Percentiles rank a stretch among this genome's conserved stretches.
Conservation (phyloP, 306 rosid genomes). For the Castanospermum australe region DNA sequence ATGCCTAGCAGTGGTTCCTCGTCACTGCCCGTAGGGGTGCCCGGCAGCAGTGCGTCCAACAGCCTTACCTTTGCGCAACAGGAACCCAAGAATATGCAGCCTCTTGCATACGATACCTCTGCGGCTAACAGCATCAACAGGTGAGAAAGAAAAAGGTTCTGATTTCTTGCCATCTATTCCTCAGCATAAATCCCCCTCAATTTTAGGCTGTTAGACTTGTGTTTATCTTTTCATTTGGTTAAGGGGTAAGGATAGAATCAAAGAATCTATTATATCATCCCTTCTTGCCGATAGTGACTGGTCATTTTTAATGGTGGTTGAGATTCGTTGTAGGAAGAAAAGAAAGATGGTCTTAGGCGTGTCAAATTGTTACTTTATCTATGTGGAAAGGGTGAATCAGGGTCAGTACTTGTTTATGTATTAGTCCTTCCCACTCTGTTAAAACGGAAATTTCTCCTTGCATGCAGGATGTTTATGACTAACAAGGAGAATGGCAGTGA, state of each 20-base stretch:
- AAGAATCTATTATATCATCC: constrained; percentile 13
- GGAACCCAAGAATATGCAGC: constrained; percentile 51
- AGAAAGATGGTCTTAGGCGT: not conserved
- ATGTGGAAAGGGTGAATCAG: not conserved
- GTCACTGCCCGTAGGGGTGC: constrained; percentile 39
- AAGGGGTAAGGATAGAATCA: not conserved
- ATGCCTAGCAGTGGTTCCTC: constrained; percentile 35
- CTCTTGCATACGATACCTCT: constrained; percentile 50
- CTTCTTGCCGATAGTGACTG: not conserved
- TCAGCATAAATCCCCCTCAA: not conserved
- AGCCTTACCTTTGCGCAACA: constrained; percentile 49
- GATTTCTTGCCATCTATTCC: not conserved
- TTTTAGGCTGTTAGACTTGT: not conserved
- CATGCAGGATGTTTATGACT: constrained; percentile 61
- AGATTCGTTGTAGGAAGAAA: constrained; percentile 1
- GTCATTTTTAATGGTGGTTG: constrained; percentile 6
- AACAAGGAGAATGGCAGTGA: constrained; percentile 51
- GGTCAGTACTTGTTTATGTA: not conserved
- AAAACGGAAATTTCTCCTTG: not conserved
- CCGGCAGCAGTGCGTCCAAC: constrained; percentile 42
- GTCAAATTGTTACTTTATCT: not conserved
- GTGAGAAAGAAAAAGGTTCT: constrained; percentile 28
- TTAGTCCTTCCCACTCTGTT: not conserved
- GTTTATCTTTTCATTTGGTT: not conserved
- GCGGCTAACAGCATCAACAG: constrained; percentile 57